A percentile compares a stretch with the other conserved stretches of the same genome.
Evolutionary conservation across 306 rosid genomes (phyloP).

Genomic region (Urtica urens): DNA sequence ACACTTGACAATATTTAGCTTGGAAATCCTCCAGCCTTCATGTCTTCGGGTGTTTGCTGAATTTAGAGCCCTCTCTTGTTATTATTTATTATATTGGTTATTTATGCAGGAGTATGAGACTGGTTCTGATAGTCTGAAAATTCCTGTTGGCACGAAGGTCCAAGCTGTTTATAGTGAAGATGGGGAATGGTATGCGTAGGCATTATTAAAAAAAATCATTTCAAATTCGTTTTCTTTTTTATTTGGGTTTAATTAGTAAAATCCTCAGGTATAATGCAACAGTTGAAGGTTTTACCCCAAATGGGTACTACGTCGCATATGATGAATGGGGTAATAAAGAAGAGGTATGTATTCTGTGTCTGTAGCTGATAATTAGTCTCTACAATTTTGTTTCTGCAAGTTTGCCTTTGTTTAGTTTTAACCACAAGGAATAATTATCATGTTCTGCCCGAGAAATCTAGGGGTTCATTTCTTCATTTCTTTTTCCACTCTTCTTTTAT

Average conservation of each 20-base stretch:
- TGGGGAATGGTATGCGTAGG: conserved; percentile 78
- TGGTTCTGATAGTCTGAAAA: conserved; percentile 39
- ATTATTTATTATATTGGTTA: conserved; percentile 4
- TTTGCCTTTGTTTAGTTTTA: no score
- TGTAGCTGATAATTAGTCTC: no score
- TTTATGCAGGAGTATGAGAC: conserved; percentile 38
- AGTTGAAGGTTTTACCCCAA: conserved; percentile 57
- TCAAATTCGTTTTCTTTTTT: conserved; percentile 3
- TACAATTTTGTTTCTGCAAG: no score
- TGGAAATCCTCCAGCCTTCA: neutral
- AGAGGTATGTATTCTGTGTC: conserved; percentile 51
- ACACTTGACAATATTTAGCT: no score
- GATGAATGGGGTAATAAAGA: conserved; percentile 90
- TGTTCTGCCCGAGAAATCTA: no score
- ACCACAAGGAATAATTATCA: no score
- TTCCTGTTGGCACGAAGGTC: conserved; percentile 64
- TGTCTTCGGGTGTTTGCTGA: conserved; percentile 2
- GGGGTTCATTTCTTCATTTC: no score
- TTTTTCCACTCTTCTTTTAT: no score
- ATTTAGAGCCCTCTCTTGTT: neutral
- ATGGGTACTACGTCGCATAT: conserved; percentile 66
- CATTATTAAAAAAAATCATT: neutral
- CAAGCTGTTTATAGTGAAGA: conserved; percentile 96
- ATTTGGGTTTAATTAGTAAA: conserved; percentile 29
- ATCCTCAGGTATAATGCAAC: conserved; percentile 82